Evolutionary conservation across 2,329 filamentous ascomycete species (phyloP), one percentile per base, ranked within the genome.

Genomic region (Podosphaera fusca): DNA sequence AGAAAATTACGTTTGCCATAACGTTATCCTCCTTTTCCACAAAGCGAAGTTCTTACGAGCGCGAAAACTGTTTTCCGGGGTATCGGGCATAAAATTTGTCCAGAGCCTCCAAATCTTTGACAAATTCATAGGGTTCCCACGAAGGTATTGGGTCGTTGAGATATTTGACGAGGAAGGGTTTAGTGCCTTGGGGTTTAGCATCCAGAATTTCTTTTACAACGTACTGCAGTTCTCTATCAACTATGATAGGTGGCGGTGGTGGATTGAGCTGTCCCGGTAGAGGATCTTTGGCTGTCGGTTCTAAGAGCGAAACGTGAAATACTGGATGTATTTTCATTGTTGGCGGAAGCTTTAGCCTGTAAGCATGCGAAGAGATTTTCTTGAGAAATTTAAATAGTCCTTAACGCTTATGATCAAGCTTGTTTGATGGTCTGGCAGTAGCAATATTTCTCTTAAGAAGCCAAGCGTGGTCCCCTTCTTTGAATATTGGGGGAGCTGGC

Each of bases 301-400:
- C 21, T 21, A 21, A 21, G 21, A 21, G 21, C 21, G 1, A 21
- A 21, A 21, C 21, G 1, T 21, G 21, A 21, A 21, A 21, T 21
- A 21, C 21, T 21, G 21, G 21, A 21, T 21, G 21, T 21, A 21
- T 21, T 38, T 52, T 51, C 40, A 58, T 58, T 21, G 31, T 42
- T n/a, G 29, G 33, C n/a, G 35, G 57, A 31, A 58, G 46, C 6
- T 42, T 34, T 10, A 58, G 21, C 42, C 53, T 12, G 35, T 58
- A 58, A 33, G 49, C 49, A 34, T 33, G 36, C 6, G 14, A 21
- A 33, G 33, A 31, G 30, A 35, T 56, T 7, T 53, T 49, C 30
- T 55, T 46, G 8, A 38, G 36, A 36, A 58, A 49, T 55, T 54
- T 53, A 30, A 54, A 58, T 31, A 50, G 57, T 31, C 57, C 47